These are phyloP conservation scores for Flaveria robusta DNA, from an alignment of 129 eudicot genomes.

Conservation along the genomic window DNA sequence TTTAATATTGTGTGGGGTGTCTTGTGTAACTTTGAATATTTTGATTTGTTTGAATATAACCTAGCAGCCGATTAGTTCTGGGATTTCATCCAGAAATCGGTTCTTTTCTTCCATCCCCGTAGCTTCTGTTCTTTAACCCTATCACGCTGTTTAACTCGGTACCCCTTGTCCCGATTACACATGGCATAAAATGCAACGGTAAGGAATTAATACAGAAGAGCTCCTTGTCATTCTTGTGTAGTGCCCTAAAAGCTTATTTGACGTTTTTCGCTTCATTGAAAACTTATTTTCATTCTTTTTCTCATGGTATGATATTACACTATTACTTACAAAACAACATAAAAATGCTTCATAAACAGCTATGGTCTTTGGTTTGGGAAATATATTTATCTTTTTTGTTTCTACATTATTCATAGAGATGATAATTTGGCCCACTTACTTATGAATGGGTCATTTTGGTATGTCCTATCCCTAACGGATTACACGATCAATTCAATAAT, in stretches of 20 bases:
- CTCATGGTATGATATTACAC: background rate
- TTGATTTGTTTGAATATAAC: too few species aligned
- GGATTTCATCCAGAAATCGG: too few species aligned
- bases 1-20: too few species aligned
- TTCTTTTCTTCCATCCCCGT: too few species aligned
- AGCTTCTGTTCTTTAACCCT: too few species aligned
- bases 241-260: slow-evolving; percentile 12
- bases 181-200: slow-evolving; percentile 25
- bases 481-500: background rate
- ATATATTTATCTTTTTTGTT: background rate
- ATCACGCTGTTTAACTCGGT: slow-evolving; percentile 10
- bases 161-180: slow-evolving; percentile 18
- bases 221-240: slow-evolving; percentile 1
- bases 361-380: background rate
- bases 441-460: background rate
- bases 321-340: background rate
- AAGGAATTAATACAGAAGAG: background rate
- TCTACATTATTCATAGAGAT: background rate
- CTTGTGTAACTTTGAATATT: too few species aligned
- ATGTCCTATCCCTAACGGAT: background rate
- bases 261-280: background rate
- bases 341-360: background rate
- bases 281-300: background rate
- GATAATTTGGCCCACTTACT: background rate
- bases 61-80: too few species aligned